A percentile compares a stretch with the other conserved stretches of the same genome.
Conservation (phyloP, 257 asterid genomes). For the Asclepias syriaca region DNA sequence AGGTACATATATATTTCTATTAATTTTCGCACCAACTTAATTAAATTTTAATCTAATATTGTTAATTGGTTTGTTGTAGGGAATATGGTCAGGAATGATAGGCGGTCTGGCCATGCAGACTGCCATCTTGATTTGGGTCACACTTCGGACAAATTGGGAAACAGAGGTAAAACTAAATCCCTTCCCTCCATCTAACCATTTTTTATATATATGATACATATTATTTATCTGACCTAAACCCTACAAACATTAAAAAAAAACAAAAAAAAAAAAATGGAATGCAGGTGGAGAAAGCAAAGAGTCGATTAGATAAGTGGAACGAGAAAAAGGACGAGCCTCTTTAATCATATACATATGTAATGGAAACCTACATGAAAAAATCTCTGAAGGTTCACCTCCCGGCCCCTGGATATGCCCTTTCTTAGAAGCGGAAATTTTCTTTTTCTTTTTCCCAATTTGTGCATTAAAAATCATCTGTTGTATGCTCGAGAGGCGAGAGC, state of each 20-base stretch:
- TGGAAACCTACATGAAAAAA: too few species aligned
- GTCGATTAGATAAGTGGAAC: conserved; percentile 24
- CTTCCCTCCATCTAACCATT: neutral
- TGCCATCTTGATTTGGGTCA: conserved; percentile 25
- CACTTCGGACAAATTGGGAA: conserved; percentile 27
- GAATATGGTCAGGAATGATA: conserved; percentile 28
- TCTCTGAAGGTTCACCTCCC: too few species aligned
- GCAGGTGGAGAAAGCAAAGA: conserved; percentile 29
- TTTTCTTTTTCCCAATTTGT: too few species aligned
- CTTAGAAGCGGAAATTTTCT: too few species aligned
- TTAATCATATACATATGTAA: too few species aligned
- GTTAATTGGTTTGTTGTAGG: conserved; percentile 8
- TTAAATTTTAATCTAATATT: too few species aligned
- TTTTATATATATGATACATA: neutral
- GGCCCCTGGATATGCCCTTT: too few species aligned
- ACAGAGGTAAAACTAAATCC: conserved; percentile 18
- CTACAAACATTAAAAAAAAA: neutral
- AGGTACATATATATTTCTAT: conserved; percentile 4
- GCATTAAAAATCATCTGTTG: too few species aligned
- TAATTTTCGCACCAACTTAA: too few species aligned
- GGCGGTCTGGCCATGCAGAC: conserved; percentile 31
- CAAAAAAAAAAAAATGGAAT: neutral
- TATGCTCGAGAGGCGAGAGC: too few species aligned
- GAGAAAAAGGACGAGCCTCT: neutral
- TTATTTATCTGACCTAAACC: neutral